Conservation (phyloP, 257 asterid species). For the Cordia subcordata region DNA sequence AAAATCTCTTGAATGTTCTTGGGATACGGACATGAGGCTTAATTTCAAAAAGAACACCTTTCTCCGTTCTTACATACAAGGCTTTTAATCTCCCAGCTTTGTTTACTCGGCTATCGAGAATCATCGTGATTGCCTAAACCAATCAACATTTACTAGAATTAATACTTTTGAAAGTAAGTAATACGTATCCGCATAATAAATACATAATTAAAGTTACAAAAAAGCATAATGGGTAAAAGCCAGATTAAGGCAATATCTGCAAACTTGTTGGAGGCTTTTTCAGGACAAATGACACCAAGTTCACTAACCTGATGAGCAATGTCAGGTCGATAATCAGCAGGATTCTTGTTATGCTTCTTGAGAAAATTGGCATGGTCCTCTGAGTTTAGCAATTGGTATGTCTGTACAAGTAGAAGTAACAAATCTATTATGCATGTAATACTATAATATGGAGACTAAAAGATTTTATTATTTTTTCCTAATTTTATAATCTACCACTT, state of each 20-base stretch:
- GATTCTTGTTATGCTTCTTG: conserved; percentile 49
- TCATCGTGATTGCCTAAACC: too few relatives aligned
- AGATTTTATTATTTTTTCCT: too few relatives aligned
- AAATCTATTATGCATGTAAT: neutral
- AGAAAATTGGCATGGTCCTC: conserved; percentile 70
- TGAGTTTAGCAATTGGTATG: conserved; percentile 74
- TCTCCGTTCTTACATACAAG: conserved; percentile 73
- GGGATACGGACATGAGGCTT: conserved; percentile 91
- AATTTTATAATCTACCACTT: too few relatives aligned
- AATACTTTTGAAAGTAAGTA: too few relatives aligned
- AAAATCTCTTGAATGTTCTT: conserved; percentile 75
- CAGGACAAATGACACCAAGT: too few relatives aligned
- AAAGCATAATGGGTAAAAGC: too few relatives aligned
- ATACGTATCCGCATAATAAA: too few relatives aligned
- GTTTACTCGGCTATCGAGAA: conserved; percentile 82
- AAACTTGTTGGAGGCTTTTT: too few relatives aligned
- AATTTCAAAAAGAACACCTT: conserved; percentile 73
- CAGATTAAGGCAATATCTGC: neutral
- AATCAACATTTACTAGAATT: too few relatives aligned
- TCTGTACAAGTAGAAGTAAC: conserved; percentile 29
- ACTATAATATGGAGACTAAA: too few relatives aligned
- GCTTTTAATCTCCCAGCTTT: conserved; percentile 78
- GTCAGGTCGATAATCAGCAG: conserved; percentile 82
- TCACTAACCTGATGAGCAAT: conserved; percentile 75
- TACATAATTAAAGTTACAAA: neutral